phyloP scores from a whole-genome alignment of 768 basidiomycete genomes.

The Astraeus odoratus region DNA sequence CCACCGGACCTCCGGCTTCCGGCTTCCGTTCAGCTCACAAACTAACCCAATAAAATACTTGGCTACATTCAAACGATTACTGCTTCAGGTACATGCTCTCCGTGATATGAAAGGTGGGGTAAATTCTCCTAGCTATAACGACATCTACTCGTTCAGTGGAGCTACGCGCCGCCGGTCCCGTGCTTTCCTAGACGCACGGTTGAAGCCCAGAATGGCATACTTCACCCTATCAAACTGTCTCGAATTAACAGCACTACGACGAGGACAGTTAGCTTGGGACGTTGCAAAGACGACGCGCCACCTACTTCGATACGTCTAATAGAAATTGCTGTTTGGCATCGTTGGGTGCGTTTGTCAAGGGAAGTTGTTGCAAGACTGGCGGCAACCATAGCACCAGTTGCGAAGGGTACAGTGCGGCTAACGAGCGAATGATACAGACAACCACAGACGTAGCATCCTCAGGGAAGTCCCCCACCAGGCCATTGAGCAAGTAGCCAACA shows the following conservation, averaged over 20 bases:
- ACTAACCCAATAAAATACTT: too few species aligned
- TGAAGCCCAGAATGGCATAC: constrained; percentile 62
- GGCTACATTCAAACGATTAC: too few species aligned
- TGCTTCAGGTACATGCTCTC: too few species aligned
- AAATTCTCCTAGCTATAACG: too few species aligned
- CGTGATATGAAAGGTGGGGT: too few species aligned
- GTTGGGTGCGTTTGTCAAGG: constrained; percentile 50
- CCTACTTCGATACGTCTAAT: constrained; percentile 67
- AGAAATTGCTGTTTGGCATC: constrained; percentile 69
- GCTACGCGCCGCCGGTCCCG: constrained; percentile 50
- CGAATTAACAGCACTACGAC: constrained; percentile 52
- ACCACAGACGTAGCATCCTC: constrained; percentile 73
- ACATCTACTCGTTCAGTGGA: constrained; percentile 20
- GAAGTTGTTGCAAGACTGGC: constrained; percentile 62
- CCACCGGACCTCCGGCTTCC: too few species aligned
- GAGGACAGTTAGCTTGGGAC: constrained; percentile 5
- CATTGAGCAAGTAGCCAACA: constrained; percentile 59
- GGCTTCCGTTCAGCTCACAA: too few species aligned
- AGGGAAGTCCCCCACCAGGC: constrained; percentile 82
- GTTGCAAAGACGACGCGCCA: constrained; percentile 7
- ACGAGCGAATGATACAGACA: constrained; percentile 68
- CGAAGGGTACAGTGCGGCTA: constrained; percentile 59
- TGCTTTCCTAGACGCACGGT: constrained; percentile 68
- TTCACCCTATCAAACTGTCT: constrained; percentile 77
- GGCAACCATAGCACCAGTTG: constrained; percentile 72